phyloP scores from a whole-genome alignment of 306 rosid genomes.

The Vigna angularis region DNA sequence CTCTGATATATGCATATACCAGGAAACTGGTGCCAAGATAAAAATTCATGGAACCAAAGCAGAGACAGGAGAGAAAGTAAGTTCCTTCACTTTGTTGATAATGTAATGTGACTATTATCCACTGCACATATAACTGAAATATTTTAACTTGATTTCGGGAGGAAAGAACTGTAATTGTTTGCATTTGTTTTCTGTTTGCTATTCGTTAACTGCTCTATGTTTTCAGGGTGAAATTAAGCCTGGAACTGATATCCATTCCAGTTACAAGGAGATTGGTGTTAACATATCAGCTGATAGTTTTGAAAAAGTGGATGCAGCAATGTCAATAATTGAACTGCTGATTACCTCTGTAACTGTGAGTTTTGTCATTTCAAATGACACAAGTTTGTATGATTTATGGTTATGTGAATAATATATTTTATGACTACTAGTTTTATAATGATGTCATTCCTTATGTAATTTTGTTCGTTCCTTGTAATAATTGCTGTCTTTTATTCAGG shows the following conservation, averaged over 20 bases:
- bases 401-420: slow-evolving; percentile 11
- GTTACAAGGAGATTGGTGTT: slow-evolving; percentile 73
- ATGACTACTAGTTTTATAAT: slow-evolving; percentile 5
- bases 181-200: slow-evolving; percentile 27
- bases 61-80: slow-evolving; percentile 76
- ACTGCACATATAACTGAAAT: slow-evolving; percentile 27
- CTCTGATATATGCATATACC: slow-evolving; percentile 31
- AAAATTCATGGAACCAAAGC: slow-evolving; percentile 73
- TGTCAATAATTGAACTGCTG: slow-evolving; percentile 80
- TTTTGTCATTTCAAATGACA: slow-evolving; percentile 44
- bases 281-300: slow-evolving; percentile 83
- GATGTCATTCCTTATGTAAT: slow-evolving; percentile 21
- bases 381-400: slow-evolving; percentile 35
- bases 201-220: slow-evolving; percentile 20
- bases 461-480: slow-evolving; percentile 36
- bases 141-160: slow-evolving; percentile 25
- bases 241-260: slow-evolving; percentile 58
- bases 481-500: slow-evolving; percentile 58
- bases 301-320: slow-evolving; percentile 92
- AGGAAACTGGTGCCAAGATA: slow-evolving; percentile 95
- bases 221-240: slow-evolving; percentile 74
- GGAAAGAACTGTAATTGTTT: slow-evolving; percentile 9
- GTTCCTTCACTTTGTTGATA: slow-evolving; percentile 28
- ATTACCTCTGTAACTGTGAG: slow-evolving; percentile 87
- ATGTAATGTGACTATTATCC: slow-evolving; percentile 25